A percentile compares a stretch with the other conserved stretches of the same genome.
Conservation (phyloP, 495 filamentous ascomycete genomes). For the Viridothelium virens region DNA sequence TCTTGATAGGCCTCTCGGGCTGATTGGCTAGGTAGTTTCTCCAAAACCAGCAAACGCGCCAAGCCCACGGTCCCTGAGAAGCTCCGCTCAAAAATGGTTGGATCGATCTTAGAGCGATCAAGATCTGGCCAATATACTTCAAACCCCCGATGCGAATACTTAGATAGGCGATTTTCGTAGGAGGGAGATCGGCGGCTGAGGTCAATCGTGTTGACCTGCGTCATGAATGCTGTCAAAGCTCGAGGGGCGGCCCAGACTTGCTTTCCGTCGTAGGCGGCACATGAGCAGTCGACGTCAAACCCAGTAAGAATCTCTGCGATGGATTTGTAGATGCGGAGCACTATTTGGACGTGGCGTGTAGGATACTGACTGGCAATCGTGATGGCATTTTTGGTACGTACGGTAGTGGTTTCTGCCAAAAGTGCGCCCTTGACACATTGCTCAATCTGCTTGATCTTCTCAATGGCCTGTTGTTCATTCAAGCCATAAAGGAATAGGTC, state of each 20-base stretch:
- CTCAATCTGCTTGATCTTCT: conserved; percentile 78
- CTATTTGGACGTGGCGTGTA: conserved; percentile 72
- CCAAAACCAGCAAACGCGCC: conserved; percentile 71
- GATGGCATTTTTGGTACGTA: conserved; percentile 75
- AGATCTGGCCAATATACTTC: conserved; percentile 70
- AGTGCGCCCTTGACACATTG: conserved; percentile 59
- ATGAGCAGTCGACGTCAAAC: conserved; percentile 78
- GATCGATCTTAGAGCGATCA: conserved; percentile 65
- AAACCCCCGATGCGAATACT: conserved; percentile 76
- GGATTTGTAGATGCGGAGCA: conserved; percentile 74
- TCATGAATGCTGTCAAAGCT: conserved; percentile 64
- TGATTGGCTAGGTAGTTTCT: conserved; percentile 57
- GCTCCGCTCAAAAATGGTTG: conserved; percentile 74
- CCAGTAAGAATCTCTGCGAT: conserved; percentile 74
- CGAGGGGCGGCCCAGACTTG: conserved; percentile 68
- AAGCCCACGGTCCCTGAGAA: conserved; percentile 66
- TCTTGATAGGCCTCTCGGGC: conserved; percentile 60
- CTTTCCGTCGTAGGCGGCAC: conserved; percentile 68
- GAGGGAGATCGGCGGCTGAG: conserved; percentile 70
- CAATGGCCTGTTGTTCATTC: conserved; percentile 59
- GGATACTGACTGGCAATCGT: conserved; percentile 79
- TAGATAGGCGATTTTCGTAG: conserved; percentile 80
- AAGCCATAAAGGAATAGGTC: conserved; percentile 78
- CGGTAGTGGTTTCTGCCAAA: conserved; percentile 64
- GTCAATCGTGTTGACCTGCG: conserved; percentile 72